Evolutionary conservation across 164 flowering plant species (phyloP), one percentile per base, ranked within the genome.

Genomic region (Sedum album): DNA sequence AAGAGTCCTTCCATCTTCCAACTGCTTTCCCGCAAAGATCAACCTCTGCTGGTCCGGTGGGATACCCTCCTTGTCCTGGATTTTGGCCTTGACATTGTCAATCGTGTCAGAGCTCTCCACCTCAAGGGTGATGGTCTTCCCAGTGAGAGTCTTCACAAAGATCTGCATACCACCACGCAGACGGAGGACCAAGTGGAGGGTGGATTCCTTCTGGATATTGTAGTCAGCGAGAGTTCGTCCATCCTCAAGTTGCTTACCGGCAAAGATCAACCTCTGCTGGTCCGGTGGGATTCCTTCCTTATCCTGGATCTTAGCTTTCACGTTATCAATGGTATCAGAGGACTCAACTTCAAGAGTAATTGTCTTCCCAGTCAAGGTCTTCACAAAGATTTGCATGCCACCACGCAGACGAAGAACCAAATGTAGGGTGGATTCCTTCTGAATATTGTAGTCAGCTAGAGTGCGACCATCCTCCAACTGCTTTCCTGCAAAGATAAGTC

Each of bases 151-250:
- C 26, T 51, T 51, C 26, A 51, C 57, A 21, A 51, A 51, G 1
- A 51, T 51, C 26, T 51, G 57, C 57, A 51, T 51, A n/a, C 57
- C 57, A 51, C 57, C 57, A 21, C 57, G 57, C 5, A 51, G 57
- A 51, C 57, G 57, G 14, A 51, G 26, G 14, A 51, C 57, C 57
- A 51, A 51, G 57, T 51, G 57, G 26, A 51, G 26, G 13, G 57
- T 51, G 5, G 57, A 51, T 23, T 51, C 57, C 57, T 51, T 51
- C 57, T 51, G 57, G 13, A 51, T 51, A 10, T 51, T 51, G 23
- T 51, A 51, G 26, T 51, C 57, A 23, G 57, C 57, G 11, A 51
- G 26, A 51, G 57, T 51, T 25, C 57, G 57, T n/a, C 57, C 57
- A 23, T 51, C 57, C 57, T 51, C 57, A 2, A 51, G 25, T 6